Percentiles rank a stretch among this genome's conserved stretches.
These are phyloP conservation scores for Cladosporium austrohemisphaericum DNA, from an alignment of 2,329 filamentous ascomycete species.

Conservation along the genomic window DNA sequence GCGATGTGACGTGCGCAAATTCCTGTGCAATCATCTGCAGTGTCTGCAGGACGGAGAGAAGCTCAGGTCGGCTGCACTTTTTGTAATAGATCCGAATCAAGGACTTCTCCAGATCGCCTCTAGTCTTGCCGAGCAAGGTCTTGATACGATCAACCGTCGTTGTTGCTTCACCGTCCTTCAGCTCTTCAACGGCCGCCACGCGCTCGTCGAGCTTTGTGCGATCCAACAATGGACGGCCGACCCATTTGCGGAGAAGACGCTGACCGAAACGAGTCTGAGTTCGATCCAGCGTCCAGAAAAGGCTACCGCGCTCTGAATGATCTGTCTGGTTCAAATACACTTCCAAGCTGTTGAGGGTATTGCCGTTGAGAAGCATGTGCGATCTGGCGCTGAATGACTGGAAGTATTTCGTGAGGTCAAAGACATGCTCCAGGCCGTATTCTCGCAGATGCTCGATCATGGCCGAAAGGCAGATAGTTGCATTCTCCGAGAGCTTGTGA, in stretches of 20 bases:
- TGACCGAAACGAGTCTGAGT: conserved; percentile 88
- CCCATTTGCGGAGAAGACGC: conserved; percentile 86
- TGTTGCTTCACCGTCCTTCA: conserved; percentile 66
- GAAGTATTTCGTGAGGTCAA: conserved; percentile 95
- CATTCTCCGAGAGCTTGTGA: conserved; percentile 75
- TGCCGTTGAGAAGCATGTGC: conserved; percentile 94
- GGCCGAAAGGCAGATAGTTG: conserved; percentile 87
- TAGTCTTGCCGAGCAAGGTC: conserved; percentile 65
- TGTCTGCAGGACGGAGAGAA: conserved; percentile 78
- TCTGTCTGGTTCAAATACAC: conserved; percentile 96
- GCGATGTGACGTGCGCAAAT: conserved; percentile 63
- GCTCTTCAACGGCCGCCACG: conserved; percentile 79
- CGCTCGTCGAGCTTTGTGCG: conserved; percentile 70
- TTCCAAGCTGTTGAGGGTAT: conserved; percentile 87
- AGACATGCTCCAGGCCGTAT: conserved; percentile 91
- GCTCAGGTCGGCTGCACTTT: conserved; percentile 85
- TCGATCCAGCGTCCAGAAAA: conserved; percentile 94
- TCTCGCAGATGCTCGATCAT: conserved; percentile 94
- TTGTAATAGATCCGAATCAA: conserved; percentile 96
- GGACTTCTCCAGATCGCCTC: conserved; percentile 83
- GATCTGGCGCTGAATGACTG: conserved; percentile 90
- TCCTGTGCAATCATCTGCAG: conserved; percentile 77
- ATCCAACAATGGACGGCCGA: conserved; percentile 83
- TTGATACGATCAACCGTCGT: conserved; percentile 69
- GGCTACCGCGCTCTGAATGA: conserved; percentile 74